Evolutionary conservation across 352 stramenopile genomes (phyloP).

Genomic region (Globisporangium paddicum): DNA sequence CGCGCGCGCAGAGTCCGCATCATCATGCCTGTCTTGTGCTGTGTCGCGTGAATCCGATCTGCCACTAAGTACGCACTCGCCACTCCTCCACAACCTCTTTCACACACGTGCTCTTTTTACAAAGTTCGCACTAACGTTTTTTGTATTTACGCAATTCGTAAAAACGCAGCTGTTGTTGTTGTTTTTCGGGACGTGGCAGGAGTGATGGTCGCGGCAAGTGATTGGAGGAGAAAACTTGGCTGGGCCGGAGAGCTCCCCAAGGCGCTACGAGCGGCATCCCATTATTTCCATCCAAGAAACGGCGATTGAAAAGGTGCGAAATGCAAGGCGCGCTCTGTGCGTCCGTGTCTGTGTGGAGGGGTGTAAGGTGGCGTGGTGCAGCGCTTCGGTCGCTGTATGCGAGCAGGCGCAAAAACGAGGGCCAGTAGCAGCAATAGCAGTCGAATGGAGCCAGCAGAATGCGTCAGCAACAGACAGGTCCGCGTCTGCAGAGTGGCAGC

Average conservation of each 20-base stretch:
- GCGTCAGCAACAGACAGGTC: slow-evolving; percentile 1
- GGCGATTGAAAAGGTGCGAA: slow-evolving; percentile 48
- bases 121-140: not conserved
- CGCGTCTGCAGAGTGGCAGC: not conserved
- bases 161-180: too few species aligned
- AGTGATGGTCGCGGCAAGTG: slow-evolving; percentile 57
- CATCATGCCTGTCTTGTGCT: not conserved
- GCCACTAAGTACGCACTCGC: not conserved
- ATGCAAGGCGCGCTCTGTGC: not conserved
- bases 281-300: slow-evolving; percentile 87
- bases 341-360: not conserved
- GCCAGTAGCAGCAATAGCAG: not conserved
- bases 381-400: not conserved
- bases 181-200: slow-evolving; percentile 5
- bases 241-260: slow-evolving; percentile 6
- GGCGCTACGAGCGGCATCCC: slow-evolving; percentile 35
- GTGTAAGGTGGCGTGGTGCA: not conserved
- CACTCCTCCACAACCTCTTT: too few species aligned
- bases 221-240: slow-evolving; percentile 65
- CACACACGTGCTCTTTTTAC: not conserved
- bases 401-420: not conserved
- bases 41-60: not conserved
- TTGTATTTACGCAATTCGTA: slow-evolving; percentile 7
- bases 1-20: not conserved
- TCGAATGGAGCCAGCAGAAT: not conserved